Percentiles rank a stretch among this genome's conserved stretches.
phyloP scores from a whole-genome alignment of 2,329 filamentous ascomycete genomes.

The Colletotrichum endophyticum region DNA sequence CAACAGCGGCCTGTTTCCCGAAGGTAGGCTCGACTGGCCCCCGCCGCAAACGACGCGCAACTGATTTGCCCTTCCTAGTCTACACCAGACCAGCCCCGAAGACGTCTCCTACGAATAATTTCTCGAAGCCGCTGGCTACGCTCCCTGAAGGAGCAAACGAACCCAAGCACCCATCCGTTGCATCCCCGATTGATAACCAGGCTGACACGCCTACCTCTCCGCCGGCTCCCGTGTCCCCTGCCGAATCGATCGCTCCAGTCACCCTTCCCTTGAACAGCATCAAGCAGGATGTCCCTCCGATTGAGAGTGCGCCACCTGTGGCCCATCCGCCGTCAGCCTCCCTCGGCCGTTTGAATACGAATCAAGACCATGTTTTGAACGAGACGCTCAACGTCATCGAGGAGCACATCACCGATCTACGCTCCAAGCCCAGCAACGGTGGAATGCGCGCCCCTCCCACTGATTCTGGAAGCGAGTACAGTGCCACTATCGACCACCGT shows the following conservation, averaged over 20 bases:
- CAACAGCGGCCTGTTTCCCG: slow-evolving; percentile 80
- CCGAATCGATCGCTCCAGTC: slow-evolving; percentile 36
- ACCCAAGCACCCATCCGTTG: slow-evolving; percentile 20
- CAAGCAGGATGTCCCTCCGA: slow-evolving; percentile 35
- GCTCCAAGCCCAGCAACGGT: slow-evolving; percentile 58
- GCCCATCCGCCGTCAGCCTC: slow-evolving; percentile 20
- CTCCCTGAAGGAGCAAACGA: slow-evolving; percentile 34
- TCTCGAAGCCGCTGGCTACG: slow-evolving; percentile 33
- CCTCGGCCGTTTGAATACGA: slow-evolving; percentile 45
- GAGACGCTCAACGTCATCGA: slow-evolving; percentile 96
- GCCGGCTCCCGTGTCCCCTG: slow-evolving; percentile 26
- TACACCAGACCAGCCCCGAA: slow-evolving; percentile 66
- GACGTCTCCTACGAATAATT: slow-evolving; percentile 31
- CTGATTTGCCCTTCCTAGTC: slow-evolving; percentile 45
- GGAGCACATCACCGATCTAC: slow-evolving; percentile 92
- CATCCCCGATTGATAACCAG: background rate
- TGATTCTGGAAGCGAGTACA: slow-evolving; percentile 91
- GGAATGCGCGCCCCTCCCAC: slow-evolving; percentile 59
- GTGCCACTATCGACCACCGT: slow-evolving; percentile 75
- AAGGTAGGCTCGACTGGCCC: slow-evolving; percentile 62
- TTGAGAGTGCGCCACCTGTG: slow-evolving; percentile 40
- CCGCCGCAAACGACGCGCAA: background rate
- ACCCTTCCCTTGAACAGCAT: slow-evolving; percentile 46
- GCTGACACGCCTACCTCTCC: background rate
- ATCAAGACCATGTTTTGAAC: slow-evolving; percentile 79